These are phyloP conservation scores for Boletus patriciae DNA, from an alignment of 768 basidiomycete species.

Conservation along the genomic window DNA sequence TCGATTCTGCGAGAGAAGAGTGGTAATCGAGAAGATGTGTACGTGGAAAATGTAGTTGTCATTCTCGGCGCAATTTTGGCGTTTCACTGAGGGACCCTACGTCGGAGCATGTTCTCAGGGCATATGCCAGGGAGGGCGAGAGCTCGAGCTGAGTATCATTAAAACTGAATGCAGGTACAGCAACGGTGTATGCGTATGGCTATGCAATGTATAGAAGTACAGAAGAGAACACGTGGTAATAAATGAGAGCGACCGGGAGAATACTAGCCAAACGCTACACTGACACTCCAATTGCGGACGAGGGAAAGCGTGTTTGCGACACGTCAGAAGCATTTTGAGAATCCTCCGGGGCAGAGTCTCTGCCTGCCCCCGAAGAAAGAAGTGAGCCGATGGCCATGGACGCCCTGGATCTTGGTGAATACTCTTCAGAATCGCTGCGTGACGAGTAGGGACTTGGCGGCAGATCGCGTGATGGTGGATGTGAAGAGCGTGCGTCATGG, in stretches of 20 bases:
- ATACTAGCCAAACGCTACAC: constrained; percentile 9
- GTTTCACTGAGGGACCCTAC: constrained; percentile 15
- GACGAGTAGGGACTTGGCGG: constrained; percentile 76
- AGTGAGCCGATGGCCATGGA: constrained; percentile 83
- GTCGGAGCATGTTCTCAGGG: not conserved
- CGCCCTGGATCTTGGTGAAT: constrained; percentile 67
- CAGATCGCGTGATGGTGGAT: constrained; percentile 46
- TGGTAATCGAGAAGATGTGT: constrained; percentile 7
- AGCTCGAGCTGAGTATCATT: constrained; percentile 13
- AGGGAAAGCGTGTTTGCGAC: constrained; percentile 18
- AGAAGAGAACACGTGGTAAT: constrained; percentile 17
- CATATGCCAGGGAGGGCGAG: not conserved
- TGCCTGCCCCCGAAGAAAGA: constrained; percentile 47
- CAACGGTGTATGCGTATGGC: constrained; percentile 17
- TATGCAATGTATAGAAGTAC: constrained; percentile 28
- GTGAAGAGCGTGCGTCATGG: constrained; percentile 30
- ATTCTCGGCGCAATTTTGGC: constrained; percentile 1
- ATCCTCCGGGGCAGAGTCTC: constrained; percentile 30
- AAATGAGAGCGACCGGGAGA: constrained; percentile 13
- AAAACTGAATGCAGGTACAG: constrained; percentile 21
- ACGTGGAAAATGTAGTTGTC: constrained; percentile 8
- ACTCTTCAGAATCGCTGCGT: constrained; percentile 64
- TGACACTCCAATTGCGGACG: constrained; percentile 25
- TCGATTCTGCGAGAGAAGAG: constrained; percentile 1
- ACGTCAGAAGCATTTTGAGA: constrained; percentile 21